These are phyloP conservation scores for Botrytis fragariae DNA, from an alignment of 2,329 filamentous ascomycete genomes.

Conservation along the genomic window DNA sequence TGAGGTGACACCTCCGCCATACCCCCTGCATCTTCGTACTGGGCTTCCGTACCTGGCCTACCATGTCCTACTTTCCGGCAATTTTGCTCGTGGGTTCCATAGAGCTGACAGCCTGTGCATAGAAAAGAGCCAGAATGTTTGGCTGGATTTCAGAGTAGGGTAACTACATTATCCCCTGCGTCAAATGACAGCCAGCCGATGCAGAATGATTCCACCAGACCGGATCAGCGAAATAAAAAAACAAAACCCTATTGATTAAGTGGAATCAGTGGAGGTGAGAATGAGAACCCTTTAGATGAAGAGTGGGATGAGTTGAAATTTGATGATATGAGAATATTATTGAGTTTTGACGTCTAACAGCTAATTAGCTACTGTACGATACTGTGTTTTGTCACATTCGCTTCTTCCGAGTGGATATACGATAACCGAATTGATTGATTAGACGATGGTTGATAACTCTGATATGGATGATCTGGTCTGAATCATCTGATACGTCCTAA, in stretches of 20 bases:
- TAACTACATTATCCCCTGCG: conserved; percentile 7
- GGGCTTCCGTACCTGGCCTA: conserved; percentile 1
- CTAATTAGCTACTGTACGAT: neutral
- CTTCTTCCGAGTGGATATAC: neutral
- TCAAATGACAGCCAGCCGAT: conserved; percentile 14
- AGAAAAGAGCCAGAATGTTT: neutral
- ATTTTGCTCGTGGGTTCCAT: neutral
- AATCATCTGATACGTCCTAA: neutral
- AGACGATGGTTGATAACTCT: neutral
- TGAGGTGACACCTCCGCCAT: conserved; percentile 15
- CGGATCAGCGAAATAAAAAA: neutral
- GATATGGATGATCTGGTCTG: neutral
- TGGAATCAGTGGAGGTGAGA: neutral
- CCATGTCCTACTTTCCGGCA: conserved; percentile 14
- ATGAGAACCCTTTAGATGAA: neutral
- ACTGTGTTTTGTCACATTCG: conserved; percentile 1
- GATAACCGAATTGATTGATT: conserved; percentile 2
- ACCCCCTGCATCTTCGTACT: conserved; percentile 17
- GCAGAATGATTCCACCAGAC: conserved; percentile 17
- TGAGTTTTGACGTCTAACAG: neutral
- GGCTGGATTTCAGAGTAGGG: neutral
- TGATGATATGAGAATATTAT: conserved; percentile 3
- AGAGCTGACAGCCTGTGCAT: conserved; percentile 16
- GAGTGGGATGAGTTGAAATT: conserved; percentile 6
- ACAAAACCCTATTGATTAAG: neutral